Evolutionary conservation across 768 basidiomycete genomes (phyloP), one percentile per base, ranked within the genome.

Genomic region (Boletus speciosus): DNA sequence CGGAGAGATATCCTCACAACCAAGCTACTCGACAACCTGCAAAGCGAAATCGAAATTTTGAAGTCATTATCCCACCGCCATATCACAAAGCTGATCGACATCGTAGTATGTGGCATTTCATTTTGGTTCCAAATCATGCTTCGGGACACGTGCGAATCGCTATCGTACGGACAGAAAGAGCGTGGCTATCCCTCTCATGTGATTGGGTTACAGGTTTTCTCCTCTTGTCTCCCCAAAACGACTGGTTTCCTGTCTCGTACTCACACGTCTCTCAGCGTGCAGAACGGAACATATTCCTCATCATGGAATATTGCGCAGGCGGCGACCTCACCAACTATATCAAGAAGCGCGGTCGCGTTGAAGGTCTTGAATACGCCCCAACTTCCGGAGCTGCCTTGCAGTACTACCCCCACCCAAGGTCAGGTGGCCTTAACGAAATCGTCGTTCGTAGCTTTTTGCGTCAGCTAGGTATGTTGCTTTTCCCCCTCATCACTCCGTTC

Each of bases 261-360:
- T 71, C 47, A 60, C 21, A 21, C 12, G 6, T 43, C 48, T 49
- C 39, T 35, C 55, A 90, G 88, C 81, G 85, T 44, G 85, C 86
- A 3, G 86, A 90, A 61, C 79, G 79, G 52, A 81, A 88, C 63
- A 88, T 91, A 63, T 98, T 97, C 74, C 85, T 99, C 52, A 88
- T 99, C 63, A 99, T 98, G 88, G 96, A 97, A 63, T 98, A 84
- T 70, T 98, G 97, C 68, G 84, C 93, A 1, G 96, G 95, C 2
- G 95, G 95, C 3, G 97, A 99, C 72, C 83, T 99, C 46, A 92
- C 93, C 0, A 85, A 92, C 61, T 98, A 98, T 65, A 96, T 98
- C 79, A 94, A 93, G 85, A 93, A 92, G 67, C 86, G 95, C n/a
- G 97, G 96, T 15, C 83, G 88, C 16, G 86, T 98, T 42, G 89